Percentiles rank a stretch among this genome's conserved stretches.
These are phyloP conservation scores for Tolypocladium ovalisporum DNA, from an alignment of 2,329 filamentous ascomycete species.

Conservation along the genomic window DNA sequence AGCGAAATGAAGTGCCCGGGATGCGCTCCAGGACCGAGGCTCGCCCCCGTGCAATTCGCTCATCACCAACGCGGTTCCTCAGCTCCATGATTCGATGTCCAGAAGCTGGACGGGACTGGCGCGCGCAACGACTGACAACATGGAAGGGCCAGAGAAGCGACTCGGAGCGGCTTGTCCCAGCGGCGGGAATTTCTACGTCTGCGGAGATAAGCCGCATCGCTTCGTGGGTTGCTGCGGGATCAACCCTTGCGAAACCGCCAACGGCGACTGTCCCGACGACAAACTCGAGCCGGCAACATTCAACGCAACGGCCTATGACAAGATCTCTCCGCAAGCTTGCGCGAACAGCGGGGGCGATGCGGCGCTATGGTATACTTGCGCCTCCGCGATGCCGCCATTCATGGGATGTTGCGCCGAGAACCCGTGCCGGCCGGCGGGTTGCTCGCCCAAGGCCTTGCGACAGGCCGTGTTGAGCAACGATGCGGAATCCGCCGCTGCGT, in stretches of 20 bases:
- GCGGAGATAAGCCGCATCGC: conserved; percentile 15
- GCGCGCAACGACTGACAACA: background rate
- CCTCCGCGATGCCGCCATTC: conserved; percentile 17
- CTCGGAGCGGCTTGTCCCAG: background rate
- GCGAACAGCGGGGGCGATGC: conserved; percentile 5
- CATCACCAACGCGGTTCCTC: background rate
- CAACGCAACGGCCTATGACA: conserved; percentile 9
- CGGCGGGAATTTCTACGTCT: conserved; percentile 22
- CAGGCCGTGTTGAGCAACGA: background rate
- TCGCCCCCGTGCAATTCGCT: background rate
- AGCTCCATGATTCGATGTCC: background rate
- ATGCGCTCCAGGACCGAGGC: background rate
- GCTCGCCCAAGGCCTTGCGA: background rate
- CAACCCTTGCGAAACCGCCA: conserved; percentile 19
- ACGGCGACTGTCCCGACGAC: conserved; percentile 20
- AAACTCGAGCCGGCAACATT: conserved; percentile 17
- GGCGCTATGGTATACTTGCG: conserved; percentile 24
- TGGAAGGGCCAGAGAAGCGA: background rate
- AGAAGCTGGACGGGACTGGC: background rate
- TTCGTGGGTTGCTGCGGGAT: conserved; percentile 31
- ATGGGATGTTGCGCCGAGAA: conserved; percentile 25
- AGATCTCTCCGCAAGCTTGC: conserved; percentile 22
- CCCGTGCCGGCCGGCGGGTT: conserved; percentile 6
- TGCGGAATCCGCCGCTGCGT: background rate
- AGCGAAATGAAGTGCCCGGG: background rate